Evolutionary conservation across 139 green algal genomes (phyloP), one percentile per base, ranked within the genome.

Genomic region (Tetraselmis chui): DNA sequence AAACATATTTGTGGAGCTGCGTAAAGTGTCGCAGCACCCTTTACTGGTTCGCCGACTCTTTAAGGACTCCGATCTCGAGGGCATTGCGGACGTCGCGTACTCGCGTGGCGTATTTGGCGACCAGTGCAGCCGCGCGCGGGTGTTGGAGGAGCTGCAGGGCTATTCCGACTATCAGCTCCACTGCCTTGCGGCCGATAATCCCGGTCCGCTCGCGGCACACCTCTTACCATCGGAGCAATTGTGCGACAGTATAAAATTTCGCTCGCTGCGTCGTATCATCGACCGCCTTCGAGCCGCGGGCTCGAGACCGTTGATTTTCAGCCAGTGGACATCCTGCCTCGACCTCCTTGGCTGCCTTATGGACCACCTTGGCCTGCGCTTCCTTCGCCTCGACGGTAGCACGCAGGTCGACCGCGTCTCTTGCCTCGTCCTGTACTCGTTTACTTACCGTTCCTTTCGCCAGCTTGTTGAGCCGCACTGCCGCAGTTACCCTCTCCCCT

Each of bases 21-120:
- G 96, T 59, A 98, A 98, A 88, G 90, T 97, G 24, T 94, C 95
- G 58, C 94, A 97, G 88, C 96, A 98, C 89, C 95, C 95, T 28
- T 90, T 98, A 86, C 93, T 98, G 58, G 86, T 97, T 28, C 90
- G 95, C 32, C 80, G 84, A 31, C 77, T 84, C 25, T 98, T 91
- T 89, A 87, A 59, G 0, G 90, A 97, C 59, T 85, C 84, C 11
- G 76, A 89, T 32, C 81, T 98, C 75, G 31, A 81, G 25, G 84
- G 87, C 31, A 91, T 98, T 45, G 94, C 92, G 0, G 28, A 88
- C 1, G 80, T 92, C 23, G 86, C 91, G 0, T 79, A 88, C 29
- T 31, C 79, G 0, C 83, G 84, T 29, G 81, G 75, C 1, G 79
- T 95, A 27, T 96, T 95, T 86, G 90, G 89, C 23, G 89, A 85